Evolutionary conservation across 2,329 filamentous ascomycete species (phyloP), one percentile per base, ranked within the genome.

Genomic region (Dothiorella sarmentorum): DNA sequence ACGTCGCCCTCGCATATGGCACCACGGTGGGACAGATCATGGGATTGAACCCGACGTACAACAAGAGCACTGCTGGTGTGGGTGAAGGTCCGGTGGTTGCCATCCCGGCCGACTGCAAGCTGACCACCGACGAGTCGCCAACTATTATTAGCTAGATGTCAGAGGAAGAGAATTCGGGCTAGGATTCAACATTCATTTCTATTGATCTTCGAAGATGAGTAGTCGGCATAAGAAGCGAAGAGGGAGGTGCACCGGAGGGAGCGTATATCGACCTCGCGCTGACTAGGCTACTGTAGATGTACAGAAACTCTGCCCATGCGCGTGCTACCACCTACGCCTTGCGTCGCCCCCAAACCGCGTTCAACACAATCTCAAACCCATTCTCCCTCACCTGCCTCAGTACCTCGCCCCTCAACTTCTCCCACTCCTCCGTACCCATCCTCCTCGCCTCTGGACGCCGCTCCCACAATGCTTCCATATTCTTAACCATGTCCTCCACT

Each of bases 1-100:
- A 60, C 26, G 33, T 60, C 22, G 58, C 58, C 2, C 29, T 57
- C 22, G 29, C 57, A 11, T 60, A 47, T 26, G 27, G 37, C 42
- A 57, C 58, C 18, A 60, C 58, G 17, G 52, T 60, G n/a, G 58
- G 58, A 7, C 58, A 60, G 22, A 60, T 60, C 22, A 60, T 60
- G 58, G 26, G 22, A 11, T 58, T 62, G 11, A 59, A 40, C 15
- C 42, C 35, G 35, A 53, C 53, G 15, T 35, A 58, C 11, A 62
- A 60, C 26, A 45, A 60, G 24, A 60, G 59, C 22, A 26, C 15
- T n/a, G 18, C 15, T n/a, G 15, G 9, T n/a, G 15, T 40, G 7
- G 15, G n/a, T 7, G 37, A 20, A n/a, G 7, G 9, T 7, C 37
- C 37, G 9, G 15, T 15, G 9, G n/a, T 40, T 9, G 18, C 15